Conservation (phyloP, 1,284 basidiomycete genomes). For the Ganoderma sinense region DNA sequence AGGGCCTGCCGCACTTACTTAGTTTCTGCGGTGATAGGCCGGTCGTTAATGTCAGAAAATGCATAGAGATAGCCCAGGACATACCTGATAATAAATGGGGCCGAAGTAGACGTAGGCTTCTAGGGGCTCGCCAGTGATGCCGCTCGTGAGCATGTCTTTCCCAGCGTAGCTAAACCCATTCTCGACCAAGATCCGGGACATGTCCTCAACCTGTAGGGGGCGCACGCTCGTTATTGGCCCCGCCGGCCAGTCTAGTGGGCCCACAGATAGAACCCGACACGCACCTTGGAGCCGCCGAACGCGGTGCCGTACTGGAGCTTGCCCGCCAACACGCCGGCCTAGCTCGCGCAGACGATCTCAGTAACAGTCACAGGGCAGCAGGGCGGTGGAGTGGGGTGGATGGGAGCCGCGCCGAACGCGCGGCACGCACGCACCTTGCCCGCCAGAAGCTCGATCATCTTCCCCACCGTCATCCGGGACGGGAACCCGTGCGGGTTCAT, state of each 20-base stretch:
- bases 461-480: slow-evolving; percentile 99
- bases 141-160: slow-evolving; percentile 98
- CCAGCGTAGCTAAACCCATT: slow-evolving; percentile 97
- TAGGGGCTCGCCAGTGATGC: slow-evolving; percentile 95
- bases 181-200: slow-evolving; percentile 95
- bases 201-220: slow-evolving; percentile 86
- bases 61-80: slow-evolving; percentile 25
- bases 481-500: slow-evolving; percentile 99
- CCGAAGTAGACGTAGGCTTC: slow-evolving; percentile 99
- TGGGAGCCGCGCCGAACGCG: slow-evolving; percentile 7
- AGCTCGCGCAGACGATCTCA: slow-evolving; percentile 18
- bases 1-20: slow-evolving; percentile 56
- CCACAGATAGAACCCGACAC: slow-evolving; percentile 17
- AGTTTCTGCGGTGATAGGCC: slow-evolving; percentile 65
- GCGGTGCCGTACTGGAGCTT: slow-evolving; percentile 94
- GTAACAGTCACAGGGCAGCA: slow-evolving; percentile 15
- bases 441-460: slow-evolving; percentile 99
- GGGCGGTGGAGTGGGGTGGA: slow-evolving; percentile 13
- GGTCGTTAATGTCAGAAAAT: slow-evolving; percentile 13
- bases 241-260: not conserved
- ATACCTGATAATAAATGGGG: slow-evolving; percentile 96
- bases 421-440: slow-evolving; percentile 74
- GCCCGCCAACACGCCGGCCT: slow-evolving; percentile 90
- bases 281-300: slow-evolving; percentile 95
- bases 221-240: not conserved